phyloP scores from a whole-genome alignment of 805 yeast species.

The Starmerella potacharoeniae region DNA sequence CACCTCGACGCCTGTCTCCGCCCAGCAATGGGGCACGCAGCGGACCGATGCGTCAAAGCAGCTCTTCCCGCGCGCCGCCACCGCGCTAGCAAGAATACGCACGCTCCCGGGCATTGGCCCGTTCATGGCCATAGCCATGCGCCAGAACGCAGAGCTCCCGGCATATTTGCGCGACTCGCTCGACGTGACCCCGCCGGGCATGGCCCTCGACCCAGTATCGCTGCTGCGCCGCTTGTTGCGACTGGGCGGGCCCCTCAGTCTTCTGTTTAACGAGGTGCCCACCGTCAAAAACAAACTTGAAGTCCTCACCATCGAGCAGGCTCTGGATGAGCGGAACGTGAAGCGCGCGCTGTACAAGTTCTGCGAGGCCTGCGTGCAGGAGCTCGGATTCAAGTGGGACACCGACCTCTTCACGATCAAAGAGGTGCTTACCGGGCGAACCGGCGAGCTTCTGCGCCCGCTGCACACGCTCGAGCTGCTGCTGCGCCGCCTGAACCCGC shows the following conservation, averaged over 20 bases:
- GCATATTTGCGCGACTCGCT: slow-evolving; percentile 29
- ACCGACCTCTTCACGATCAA: slow-evolving; percentile 81
- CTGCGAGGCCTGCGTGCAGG: slow-evolving; percentile 69
- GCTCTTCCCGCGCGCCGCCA: slow-evolving; percentile 53
- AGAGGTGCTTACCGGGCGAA: slow-evolving; percentile 72
- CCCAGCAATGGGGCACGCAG: slow-evolving; percentile 20
- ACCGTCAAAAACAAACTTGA: slow-evolving; percentile 25
- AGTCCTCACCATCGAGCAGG: slow-evolving; percentile 51
- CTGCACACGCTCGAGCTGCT: slow-evolving; percentile 60
- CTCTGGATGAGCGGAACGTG: slow-evolving; percentile 74
- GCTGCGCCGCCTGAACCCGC: slow-evolving; percentile 34
- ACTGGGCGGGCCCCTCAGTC: slow-evolving; percentile 85
- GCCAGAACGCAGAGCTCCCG: slow-evolving; percentile 19
- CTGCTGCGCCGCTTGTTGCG: slow-evolving; percentile 80
- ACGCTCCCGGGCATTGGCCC: slow-evolving; percentile 58
- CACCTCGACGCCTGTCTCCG: slow-evolving; percentile 20
- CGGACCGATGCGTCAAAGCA: slow-evolving; percentile 44
- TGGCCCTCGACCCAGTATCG: slow-evolving; percentile 80
- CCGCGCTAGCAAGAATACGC: slow-evolving; percentile 44
- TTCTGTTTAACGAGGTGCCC: slow-evolving; percentile 58
- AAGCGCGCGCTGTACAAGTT: slow-evolving; percentile 86
- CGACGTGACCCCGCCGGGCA: slow-evolving; percentile 48
- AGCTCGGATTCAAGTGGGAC: slow-evolving; percentile 55
- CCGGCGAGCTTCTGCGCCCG: slow-evolving; percentile 66
- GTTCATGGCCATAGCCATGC: slow-evolving; percentile 45